Conservation (phyloP, 495 filamentous ascomycete genomes). For the Podospora appendiculata region DNA sequence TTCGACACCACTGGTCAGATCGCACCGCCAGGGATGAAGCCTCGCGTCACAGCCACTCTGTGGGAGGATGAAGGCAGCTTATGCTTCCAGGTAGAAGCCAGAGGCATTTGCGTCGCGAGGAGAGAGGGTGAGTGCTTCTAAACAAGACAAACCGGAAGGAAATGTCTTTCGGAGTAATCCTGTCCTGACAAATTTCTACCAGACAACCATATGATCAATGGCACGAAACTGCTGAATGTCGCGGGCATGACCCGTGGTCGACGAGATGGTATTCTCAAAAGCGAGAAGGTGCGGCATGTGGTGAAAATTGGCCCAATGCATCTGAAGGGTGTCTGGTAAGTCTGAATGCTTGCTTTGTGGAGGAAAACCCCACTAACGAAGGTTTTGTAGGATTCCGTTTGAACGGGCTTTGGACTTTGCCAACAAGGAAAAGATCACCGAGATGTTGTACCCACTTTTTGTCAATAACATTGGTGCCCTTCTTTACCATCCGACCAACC, state of each 20-base stretch:
- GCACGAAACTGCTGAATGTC: slow-evolving; percentile 93
- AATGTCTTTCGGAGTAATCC: too few species aligned
- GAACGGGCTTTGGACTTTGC: slow-evolving; percentile 95
- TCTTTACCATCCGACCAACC: slow-evolving; percentile 89
- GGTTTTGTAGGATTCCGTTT: slow-evolving; percentile 76
- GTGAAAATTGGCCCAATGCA: slow-evolving; percentile 99
- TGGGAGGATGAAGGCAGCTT: slow-evolving; percentile 98
- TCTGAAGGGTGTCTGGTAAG: slow-evolving; percentile 96
- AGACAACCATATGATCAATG: slow-evolving; percentile 99
- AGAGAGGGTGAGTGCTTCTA: slow-evolving; percentile 62
- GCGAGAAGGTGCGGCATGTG: slow-evolving; percentile 92
- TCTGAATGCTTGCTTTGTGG: slow-evolving; percentile 3
- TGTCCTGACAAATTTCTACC: neutral
- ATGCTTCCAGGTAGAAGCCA: slow-evolving; percentile 95
- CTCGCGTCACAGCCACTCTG: slow-evolving; percentile 90
- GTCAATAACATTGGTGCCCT: slow-evolving; percentile 95
- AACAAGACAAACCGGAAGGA: too few species aligned
- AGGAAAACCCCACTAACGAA: neutral
- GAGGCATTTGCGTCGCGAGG: slow-evolving; percentile 91
- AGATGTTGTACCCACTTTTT: slow-evolving; percentile 89
- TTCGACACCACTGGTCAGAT: slow-evolving; percentile 90
- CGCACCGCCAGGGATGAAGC: slow-evolving; percentile 93
- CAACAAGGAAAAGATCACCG: slow-evolving; percentile 99
- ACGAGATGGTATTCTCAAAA: slow-evolving; percentile 94
- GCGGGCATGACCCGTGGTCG: slow-evolving; percentile 96